Conservation (phyloP, 495 filamentous ascomycete genomes). For the Hyaloscypha finlandica region DNA sequence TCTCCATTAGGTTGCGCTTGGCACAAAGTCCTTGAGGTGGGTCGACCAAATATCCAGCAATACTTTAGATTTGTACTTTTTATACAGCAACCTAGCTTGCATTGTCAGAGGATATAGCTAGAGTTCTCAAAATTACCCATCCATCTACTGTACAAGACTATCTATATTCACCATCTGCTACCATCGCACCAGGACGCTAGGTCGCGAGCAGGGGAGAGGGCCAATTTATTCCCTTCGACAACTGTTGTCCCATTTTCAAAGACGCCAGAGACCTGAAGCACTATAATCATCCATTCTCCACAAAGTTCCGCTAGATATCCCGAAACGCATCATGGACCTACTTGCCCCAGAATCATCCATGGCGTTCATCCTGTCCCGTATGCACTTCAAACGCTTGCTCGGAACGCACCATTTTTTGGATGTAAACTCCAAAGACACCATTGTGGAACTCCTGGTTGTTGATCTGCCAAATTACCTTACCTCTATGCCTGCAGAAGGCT, state of each 20-base stretch:
- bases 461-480: conserved; percentile 15
- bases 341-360: conserved; percentile 12
- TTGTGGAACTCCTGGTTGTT: conserved; percentile 14
- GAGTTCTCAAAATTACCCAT: too few species aligned
- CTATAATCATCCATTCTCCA: conserved; percentile 1
- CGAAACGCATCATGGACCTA: conserved; percentile 14
- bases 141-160: too few species aligned
- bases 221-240: conserved; percentile 16
- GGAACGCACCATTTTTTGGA: conserved; percentile 3
- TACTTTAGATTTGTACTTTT: too few species aligned
- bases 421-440: conserved; percentile 3
- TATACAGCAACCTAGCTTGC: too few species aligned
- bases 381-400: conserved; percentile 10
- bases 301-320: conserved; percentile 8
- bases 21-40: too few species aligned
- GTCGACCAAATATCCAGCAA: too few species aligned
- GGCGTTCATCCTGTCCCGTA: conserved; percentile 17
- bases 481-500: conserved; percentile 12
- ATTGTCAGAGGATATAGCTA: too few species aligned
- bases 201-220: too few species aligned
- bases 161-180: too few species aligned
- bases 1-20: too few species aligned
- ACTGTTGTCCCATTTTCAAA: conserved; percentile 1
- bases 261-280: conserved; percentile 7
- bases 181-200: too few species aligned